Evolutionary conservation across 2,329 filamentous ascomycete genomes (phyloP), one percentile per base, ranked within the genome.

Genomic region (Colletotrichum graminicola): DNA sequence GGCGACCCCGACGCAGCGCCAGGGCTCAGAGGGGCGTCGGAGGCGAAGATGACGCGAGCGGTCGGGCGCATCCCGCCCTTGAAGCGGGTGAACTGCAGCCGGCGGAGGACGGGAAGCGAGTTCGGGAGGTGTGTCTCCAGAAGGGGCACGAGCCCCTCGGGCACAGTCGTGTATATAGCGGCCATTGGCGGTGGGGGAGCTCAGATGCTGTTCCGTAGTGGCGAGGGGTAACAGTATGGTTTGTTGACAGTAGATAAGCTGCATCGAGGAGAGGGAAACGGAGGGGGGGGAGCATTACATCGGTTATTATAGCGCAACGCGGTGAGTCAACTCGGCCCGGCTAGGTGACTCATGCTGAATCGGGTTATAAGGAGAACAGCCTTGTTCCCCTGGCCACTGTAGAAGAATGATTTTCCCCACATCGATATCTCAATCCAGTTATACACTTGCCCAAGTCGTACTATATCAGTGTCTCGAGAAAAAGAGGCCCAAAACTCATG

Each of bases 101-200:
- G 85, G n/a, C 91, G 87, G 56, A 90, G 82, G 5, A 93, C 79
- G 7, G 89, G 85, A 18, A 93, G 81, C 5, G 89, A 89, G 74
- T 86, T 80, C 0, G 91, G 91, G 11, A 91, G 80, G 43, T 88
- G 83, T 3, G 78, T 76, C 34, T 79, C 76, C 0, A 93, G 84
- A 16, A 87, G 83, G 2, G 75, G 66, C n/a, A 88, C 76, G 52
- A 91, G 79, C 72, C 73, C 73, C 14, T 67, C 73, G 0, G 83
- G 79, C 6, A 79, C 77, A 5, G 74, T 56, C 5, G 76, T 74
- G 63, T 80, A 81, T n/a, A 79, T 74, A 6, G 29, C 18, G 2
- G 69, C 69, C 69, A 69, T 72, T 29, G 1, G 32, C 23, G 2
- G n/a, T 4, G 16, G n/a, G 5, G 39, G 16, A 0, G 34, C 29